Evolutionary conservation across 495 filamentous ascomycete species (phyloP).

Genomic region (Penicillium salamii): DNA sequence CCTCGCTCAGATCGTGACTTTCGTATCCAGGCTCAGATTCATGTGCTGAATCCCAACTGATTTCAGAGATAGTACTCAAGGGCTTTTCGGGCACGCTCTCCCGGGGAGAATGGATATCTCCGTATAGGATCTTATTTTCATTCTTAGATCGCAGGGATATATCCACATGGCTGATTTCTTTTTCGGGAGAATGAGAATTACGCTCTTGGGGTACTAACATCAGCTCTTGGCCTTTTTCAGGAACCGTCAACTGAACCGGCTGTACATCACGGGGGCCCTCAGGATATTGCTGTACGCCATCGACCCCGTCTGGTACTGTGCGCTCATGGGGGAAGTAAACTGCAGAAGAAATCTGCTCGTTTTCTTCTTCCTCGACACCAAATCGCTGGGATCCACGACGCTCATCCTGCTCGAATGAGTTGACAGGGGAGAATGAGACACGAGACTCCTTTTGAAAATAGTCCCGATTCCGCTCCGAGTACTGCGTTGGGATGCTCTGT

Average conservation of each 20-base stretch:
- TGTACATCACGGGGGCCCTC: slow-evolving; percentile 37
- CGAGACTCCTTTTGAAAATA: slow-evolving; percentile 27
- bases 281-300: slow-evolving; percentile 44
- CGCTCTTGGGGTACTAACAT: slow-evolving; percentile 33
- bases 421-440: slow-evolving; percentile 20
- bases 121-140: slow-evolving; percentile 59
- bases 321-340: slow-evolving; percentile 88
- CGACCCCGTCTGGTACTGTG: slow-evolving; percentile 31
- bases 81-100: slow-evolving; percentile 35
- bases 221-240: slow-evolving; percentile 30
- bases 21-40: slow-evolving; percentile 63
- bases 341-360: slow-evolving; percentile 93
- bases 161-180: slow-evolving; percentile 51
- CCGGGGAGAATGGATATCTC: slow-evolving; percentile 47
- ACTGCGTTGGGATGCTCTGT: slow-evolving; percentile 50
- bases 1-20: slow-evolving; percentile 19
- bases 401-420: slow-evolving; percentile 27
- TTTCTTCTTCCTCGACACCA: slow-evolving; percentile 80
- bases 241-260: slow-evolving; percentile 32
- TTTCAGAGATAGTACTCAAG: slow-evolving; percentile 35
- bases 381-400: slow-evolving; percentile 43
- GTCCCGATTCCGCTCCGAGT: slow-evolving; percentile 31
- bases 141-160: slow-evolving; percentile 61
- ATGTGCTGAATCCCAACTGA: slow-evolving; percentile 47
- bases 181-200: slow-evolving; percentile 25